Conservation (phyloP, 768 basidiomycete species). For the Podaxis pistillaris region DNA sequence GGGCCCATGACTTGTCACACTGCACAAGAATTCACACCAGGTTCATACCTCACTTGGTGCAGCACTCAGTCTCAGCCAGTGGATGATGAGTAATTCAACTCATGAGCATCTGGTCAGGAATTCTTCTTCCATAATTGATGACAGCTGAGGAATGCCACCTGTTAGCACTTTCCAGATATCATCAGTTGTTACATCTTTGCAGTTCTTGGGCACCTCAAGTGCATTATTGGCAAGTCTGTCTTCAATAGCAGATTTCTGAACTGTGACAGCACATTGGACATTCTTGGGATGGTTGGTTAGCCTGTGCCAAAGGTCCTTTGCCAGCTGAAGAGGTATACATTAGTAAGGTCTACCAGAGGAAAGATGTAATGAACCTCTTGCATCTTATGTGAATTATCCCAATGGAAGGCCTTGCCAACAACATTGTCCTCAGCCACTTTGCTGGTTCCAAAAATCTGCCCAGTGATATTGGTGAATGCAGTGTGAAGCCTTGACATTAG, state of each 20-base stretch:
- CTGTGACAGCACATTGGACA: background rate
- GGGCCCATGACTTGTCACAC: too few relatives aligned
- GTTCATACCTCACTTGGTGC: too few relatives aligned
- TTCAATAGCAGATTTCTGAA: background rate
- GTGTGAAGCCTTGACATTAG: background rate
- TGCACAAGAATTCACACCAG: too few relatives aligned
- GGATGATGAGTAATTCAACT: background rate
- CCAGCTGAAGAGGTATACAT: background rate
- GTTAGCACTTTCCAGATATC: background rate
- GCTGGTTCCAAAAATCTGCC: slow-evolving; percentile 4
- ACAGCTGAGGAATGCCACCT: background rate
- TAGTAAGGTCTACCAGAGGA: too few relatives aligned
- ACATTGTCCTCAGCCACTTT: background rate
- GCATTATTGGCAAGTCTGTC: background rate
- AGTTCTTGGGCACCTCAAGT: background rate
- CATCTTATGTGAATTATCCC: background rate
- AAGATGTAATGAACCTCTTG: background rate
- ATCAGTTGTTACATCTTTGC: background rate
- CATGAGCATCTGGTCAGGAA: slow-evolving; percentile 6
- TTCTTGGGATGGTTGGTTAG: background rate
- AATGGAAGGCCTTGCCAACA: background rate
- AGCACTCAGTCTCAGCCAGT: too few relatives aligned
- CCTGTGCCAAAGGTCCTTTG: background rate
- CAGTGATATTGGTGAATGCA: slow-evolving; percentile 6
- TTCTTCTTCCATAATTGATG: background rate